These are phyloP conservation scores for Ogataea pini DNA, from an alignment of 805 yeast species.

Conservation along the genomic window DNA sequence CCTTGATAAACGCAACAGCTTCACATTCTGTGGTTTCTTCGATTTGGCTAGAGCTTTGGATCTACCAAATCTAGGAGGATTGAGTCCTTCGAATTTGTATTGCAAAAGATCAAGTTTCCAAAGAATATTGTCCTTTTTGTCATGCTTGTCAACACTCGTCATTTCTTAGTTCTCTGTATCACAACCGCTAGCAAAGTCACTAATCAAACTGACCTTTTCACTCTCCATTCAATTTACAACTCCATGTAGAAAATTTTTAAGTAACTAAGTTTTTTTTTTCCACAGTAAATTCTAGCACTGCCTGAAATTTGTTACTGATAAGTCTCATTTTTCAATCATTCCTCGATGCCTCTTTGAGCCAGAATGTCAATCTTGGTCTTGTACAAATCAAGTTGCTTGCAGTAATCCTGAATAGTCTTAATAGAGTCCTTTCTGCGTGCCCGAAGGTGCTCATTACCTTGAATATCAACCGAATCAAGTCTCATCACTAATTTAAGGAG, in stretches of 20 bases:
- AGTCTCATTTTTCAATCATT: background rate
- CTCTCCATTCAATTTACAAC: background rate
- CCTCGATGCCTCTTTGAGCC: constrained; percentile 18
- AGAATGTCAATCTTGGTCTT: constrained; percentile 24
- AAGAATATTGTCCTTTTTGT: constrained; percentile 39
- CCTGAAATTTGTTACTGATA: constrained; percentile 2
- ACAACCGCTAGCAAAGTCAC: too few relatives aligned
- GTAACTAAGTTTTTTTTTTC: background rate
- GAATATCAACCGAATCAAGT: constrained; percentile 57
- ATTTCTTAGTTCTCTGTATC: background rate
- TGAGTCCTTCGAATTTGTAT: constrained; percentile 42
- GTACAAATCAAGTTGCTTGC: constrained; percentile 50
- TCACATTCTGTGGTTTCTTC: constrained; percentile 39
- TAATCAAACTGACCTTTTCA: background rate
- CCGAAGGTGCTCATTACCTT: constrained; percentile 51
- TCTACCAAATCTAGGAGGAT: constrained; percentile 51
- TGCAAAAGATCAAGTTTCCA: constrained; percentile 63
- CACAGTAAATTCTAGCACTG: background rate
- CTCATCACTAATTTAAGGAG: constrained; percentile 64
- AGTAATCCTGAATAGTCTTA: constrained; percentile 58
- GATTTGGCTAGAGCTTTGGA: constrained; percentile 50
- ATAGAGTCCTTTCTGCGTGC: constrained; percentile 59
- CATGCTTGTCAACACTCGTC: background rate
- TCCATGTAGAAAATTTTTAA: constrained; percentile 2
- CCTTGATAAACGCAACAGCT: constrained; percentile 36